Evolutionary conservation across 192 early-diverging fungal species (phyloP), one percentile per base, ranked within the genome.

Genomic region (Chytriomyces confervae): DNA sequence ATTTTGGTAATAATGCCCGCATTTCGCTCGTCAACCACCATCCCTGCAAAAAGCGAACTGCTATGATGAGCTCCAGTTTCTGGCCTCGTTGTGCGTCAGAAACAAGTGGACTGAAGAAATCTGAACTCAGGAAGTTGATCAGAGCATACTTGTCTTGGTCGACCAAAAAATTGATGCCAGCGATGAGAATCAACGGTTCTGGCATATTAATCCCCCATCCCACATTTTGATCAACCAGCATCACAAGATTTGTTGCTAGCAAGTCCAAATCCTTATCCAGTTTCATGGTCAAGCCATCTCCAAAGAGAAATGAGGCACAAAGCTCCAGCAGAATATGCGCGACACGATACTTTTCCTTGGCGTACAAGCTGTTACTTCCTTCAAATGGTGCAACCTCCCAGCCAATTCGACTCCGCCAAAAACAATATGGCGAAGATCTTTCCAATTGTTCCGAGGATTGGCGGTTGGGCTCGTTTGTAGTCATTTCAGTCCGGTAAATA

Each of bases 291-390:
- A 43, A 11, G 66, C 69, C 57, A 72, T 77, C 49, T n/a, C 50
- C 47, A 51, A 77, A 77, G 51, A 77, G 66, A 62, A 24, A 70
- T 11, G 7, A 11, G 24, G 70, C 6, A 46, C 75, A 77, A 53
- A 77, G 20, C n/a, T 77, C 9, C 16, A 69, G 36, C 8, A 77
- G 75, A 20, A 62, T 62, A 11, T 77, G 27, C 8, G 75, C 7
- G 27, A 77, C 65, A 66, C 68, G 61, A 8, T 44, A 29, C 45
- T 72, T 69, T 60, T 62, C 8, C 16, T 20, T 18, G 27, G 36
- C 48, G 51, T 0, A 0, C 10, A 10, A 10, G 23, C 47, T 23
- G 24, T 27, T 18, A 11, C 11, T 16, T 13, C 66, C 11, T 68
- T 8, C 10, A 23, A 5, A 8, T 10, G 66, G 66, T 11, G 9